phyloP scores from a whole-genome alignment of 305 asterid genomes.

The Galium porrigens region DNA sequence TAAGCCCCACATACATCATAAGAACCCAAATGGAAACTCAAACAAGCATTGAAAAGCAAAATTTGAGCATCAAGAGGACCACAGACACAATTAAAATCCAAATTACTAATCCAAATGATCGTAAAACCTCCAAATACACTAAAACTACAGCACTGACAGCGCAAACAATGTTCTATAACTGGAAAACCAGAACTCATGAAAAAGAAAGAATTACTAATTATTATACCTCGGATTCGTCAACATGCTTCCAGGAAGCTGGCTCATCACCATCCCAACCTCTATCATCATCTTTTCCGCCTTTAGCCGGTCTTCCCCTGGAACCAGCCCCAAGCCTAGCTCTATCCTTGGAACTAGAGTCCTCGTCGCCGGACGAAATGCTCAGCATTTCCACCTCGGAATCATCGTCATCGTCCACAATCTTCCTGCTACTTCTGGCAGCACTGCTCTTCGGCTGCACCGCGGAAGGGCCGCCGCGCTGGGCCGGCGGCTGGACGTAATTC shows the following conservation, averaged over 20 bases:
- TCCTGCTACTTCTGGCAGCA: slow-evolving; percentile 21
- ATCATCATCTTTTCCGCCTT: slow-evolving; percentile 48
- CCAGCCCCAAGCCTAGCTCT: slow-evolving; percentile 41
- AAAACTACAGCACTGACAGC: not conserved
- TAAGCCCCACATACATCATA: not conserved
- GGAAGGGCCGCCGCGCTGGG: slow-evolving; percentile 28
- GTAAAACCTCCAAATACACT: not conserved
- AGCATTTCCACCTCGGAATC: slow-evolving; percentile 96
- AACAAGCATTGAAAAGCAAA: slow-evolving; percentile 3
- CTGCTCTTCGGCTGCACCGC: slow-evolving; percentile 18
- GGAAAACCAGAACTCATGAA: not conserved
- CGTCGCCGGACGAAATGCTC: slow-evolving; percentile 95
- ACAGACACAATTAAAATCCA: not conserved
- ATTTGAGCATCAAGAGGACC: not conserved
- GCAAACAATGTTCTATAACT: not conserved
- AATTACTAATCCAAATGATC: not conserved
- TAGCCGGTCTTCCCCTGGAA: slow-evolving; percentile 33
- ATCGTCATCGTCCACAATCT: slow-evolving; percentile 57
- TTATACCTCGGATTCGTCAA: slow-evolving; percentile 77
- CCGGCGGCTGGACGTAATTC: slow-evolving; percentile 74
- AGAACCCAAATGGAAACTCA: not conserved
- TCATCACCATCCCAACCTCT: slow-evolving; percentile 82
- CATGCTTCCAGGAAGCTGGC: slow-evolving; percentile 87
- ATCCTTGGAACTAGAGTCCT: slow-evolving; percentile 46
- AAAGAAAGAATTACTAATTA: not conserved